Evolutionary conservation across 441 rosid genomes (phyloP).

Genomic region (Sinapis alba): DNA sequence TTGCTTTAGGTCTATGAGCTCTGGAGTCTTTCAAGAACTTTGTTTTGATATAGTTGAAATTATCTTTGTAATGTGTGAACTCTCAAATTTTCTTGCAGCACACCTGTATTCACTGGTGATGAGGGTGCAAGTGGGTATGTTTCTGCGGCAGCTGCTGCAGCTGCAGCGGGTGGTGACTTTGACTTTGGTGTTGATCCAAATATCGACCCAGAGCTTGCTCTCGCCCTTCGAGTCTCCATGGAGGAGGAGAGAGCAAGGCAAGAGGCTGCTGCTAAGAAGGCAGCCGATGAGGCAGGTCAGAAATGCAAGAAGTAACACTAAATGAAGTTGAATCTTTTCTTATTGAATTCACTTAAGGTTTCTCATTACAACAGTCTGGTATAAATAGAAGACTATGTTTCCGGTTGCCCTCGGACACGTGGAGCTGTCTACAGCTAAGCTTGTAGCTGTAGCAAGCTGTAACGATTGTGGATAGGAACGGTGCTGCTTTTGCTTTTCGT

Average conservation of each 20-base stretch:
- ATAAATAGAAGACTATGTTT: too few species aligned
- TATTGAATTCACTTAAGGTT: too few species aligned
- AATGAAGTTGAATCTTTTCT: too few species aligned
- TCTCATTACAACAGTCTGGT: too few species aligned
- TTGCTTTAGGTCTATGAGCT: conserved; percentile 1
- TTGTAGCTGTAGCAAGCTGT: too few species aligned
- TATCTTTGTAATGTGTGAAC: neutral
- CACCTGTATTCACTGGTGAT: conserved; percentile 76
- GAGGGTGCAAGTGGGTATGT: conserved; percentile 79
- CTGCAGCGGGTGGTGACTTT: conserved; percentile 59
- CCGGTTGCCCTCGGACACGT: too few species aligned
- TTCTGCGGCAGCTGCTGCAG: conserved; percentile 71
- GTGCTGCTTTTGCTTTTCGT: too few species aligned
- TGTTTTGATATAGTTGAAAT: neutral
- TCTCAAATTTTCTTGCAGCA: conserved; percentile 45
- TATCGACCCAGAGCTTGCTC: conserved; percentile 86
- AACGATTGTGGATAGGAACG: too few species aligned
- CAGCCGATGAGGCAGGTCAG: conserved; percentile 65
- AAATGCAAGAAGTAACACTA: too few species aligned
- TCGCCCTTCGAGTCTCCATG: conserved; percentile 86
- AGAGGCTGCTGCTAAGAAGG: conserved; percentile 86
- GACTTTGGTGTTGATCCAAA: conserved; percentile 92
- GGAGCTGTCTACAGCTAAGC: too few species aligned
- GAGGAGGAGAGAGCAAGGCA: conserved; percentile 95
- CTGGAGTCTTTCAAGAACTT: neutral